A percentile compares a stretch with the other conserved stretches of the same genome.
These are phyloP conservation scores for Rehmannia glutinosa DNA, from an alignment of 257 asterid genomes.

Conservation along the genomic window DNA sequence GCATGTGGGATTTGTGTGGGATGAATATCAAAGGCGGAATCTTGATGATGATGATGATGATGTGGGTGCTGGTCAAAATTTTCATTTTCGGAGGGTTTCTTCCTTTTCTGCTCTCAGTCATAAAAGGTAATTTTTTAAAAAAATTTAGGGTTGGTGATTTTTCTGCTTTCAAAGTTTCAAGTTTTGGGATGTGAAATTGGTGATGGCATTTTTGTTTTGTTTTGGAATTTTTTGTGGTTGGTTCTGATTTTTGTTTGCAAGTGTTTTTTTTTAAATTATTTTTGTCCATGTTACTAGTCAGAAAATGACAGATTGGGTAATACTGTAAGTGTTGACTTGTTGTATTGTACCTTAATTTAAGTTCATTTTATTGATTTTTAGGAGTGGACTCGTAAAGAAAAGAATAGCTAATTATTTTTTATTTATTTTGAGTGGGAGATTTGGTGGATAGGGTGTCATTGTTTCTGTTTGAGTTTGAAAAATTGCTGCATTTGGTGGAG, in stretches of 20 bases:
- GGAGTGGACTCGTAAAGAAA: conserved; percentile 6
- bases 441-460: conserved; percentile 13
- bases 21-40: conserved; percentile 41
- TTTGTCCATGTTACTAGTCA: conserved; percentile 9
- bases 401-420: background rate
- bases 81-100: conserved; percentile 27
- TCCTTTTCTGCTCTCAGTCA: conserved; percentile 41
- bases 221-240: conserved; percentile 1
- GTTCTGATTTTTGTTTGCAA: background rate
- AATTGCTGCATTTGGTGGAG: conserved; percentile 12
- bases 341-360: conserved; percentile 4
- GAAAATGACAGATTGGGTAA: conserved; percentile 18
- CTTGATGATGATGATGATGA: conserved; percentile 26
- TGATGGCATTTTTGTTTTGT: too few species aligned
- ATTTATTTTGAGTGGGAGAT: background rate
- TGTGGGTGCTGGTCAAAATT: conserved; percentile 9
- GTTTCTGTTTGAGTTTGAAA: conserved; percentile 8
- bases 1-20: conserved; percentile 70
- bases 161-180: background rate
- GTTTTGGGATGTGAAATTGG: background rate
- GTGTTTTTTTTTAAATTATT: conserved; percentile 7
- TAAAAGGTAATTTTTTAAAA: conserved; percentile 34
- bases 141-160: background rate
- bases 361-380: background rate
- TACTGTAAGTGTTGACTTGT: conserved; percentile 24